Evolutionary conservation across 768 basidiomycete species (phyloP), one percentile per base, ranked within the genome.

Genomic region (Russula ochroleuca): DNA sequence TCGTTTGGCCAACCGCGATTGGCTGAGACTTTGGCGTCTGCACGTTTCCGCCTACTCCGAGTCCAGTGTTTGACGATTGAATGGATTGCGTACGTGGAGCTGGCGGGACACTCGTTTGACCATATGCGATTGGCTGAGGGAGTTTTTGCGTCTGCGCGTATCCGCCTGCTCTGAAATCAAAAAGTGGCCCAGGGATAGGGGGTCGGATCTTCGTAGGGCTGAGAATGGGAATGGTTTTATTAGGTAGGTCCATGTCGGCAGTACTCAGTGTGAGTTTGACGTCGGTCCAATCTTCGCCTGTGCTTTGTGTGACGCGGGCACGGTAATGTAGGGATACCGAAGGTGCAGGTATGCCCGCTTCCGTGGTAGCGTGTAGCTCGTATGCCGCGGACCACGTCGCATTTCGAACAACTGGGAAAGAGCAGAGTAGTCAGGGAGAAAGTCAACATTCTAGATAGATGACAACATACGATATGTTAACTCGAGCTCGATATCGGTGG

Each of bases 241-340:
- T 75, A 64, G 35, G 38, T 75, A 80, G 38, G 78, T 79, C 54
- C 63, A 71, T 64, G 73, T 75, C 51, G 63, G 78, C 78, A 2
- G 84, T 85, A 72, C 81, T 84, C 33, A 87, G 75, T 7, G 78
- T 82, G 38, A 86, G 74, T 1, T 75, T 63, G 1, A 81, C 76
- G 63, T 79, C 73, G 23, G 68, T 76, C 85, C 85, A 87, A 64
- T 84, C 81, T 67, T 87, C 85, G 15, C 85, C 85, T 0, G 85
- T 84, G 66, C 71, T 71, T 67, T 87, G 85, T 0, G 70, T 73
- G 55, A 86, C 75, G 33, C 77, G 74, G 0, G 84, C 83, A 28
- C 81, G 80, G 68, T 85, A 86, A 63, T 83, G 79, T 10, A 87
- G 75, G 3, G 77, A 66, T 28, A 85, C 77, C 0, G 75, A 69